Conservation (phyloP, 2,329 filamentous ascomycete genomes). For the Chrysoporthe puriensis region DNA sequence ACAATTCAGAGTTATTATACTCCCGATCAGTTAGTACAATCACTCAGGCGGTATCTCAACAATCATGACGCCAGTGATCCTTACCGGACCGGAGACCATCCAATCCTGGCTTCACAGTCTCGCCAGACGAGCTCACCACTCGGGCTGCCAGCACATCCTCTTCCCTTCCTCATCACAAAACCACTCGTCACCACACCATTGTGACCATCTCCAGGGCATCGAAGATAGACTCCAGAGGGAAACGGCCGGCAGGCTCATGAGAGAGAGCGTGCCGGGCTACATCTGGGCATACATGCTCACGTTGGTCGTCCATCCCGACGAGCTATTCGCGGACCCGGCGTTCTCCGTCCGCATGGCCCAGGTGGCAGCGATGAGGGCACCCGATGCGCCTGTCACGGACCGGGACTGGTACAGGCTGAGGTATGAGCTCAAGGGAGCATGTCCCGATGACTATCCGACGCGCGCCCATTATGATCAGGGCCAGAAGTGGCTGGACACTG, state of each 20-base stretch:
- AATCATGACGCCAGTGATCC: neutral
- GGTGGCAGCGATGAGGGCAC: slow-evolving; percentile 4
- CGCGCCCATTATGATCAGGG: slow-evolving; percentile 11
- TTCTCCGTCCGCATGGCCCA: slow-evolving; percentile 10
- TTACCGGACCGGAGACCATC: slow-evolving; percentile 12
- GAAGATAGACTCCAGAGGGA: slow-evolving; percentile 10
- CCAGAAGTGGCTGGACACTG: slow-evolving; percentile 7
- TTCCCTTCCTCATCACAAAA: neutral
- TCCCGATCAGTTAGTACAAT: too few relatives aligned
- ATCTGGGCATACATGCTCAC: slow-evolving; percentile 19
- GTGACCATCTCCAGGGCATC: slow-evolving; percentile 8
- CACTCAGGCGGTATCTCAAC: neutral
- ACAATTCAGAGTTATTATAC: neutral
- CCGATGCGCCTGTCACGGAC: slow-evolving; percentile 11
- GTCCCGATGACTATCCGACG: slow-evolving; percentile 15
- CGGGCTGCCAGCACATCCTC: slow-evolving; percentile 13
- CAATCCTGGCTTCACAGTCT: slow-evolving; percentile 16
- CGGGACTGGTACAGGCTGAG: slow-evolving; percentile 8
- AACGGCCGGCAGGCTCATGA: neutral
- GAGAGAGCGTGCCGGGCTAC: slow-evolving; percentile 10
- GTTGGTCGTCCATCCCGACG: slow-evolving; percentile 13
- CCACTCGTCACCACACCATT: neutral
- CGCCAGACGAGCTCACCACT: neutral
- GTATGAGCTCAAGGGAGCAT: slow-evolving; percentile 13
- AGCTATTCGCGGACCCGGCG: slow-evolving; percentile 12